These are phyloP conservation scores for Geranium brycei DNA, from an alignment of 345 rosid genomes.

Conservation along the genomic window DNA sequence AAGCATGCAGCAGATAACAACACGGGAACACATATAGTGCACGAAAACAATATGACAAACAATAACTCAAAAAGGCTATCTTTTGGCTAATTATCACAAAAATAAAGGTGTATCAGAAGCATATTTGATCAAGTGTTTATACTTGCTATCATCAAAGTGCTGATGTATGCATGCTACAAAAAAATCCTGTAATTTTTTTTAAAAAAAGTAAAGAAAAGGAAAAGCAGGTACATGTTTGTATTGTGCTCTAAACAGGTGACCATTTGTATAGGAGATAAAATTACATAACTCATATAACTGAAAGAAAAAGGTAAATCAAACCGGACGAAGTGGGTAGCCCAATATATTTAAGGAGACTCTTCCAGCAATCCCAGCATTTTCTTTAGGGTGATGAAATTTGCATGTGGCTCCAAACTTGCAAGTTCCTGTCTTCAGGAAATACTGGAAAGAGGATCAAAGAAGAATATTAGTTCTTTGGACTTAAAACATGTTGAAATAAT, in stretches of 20 bases:
- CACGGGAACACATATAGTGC: not conserved
- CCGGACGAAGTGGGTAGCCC: constrained; percentile 92
- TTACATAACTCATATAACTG: not conserved
- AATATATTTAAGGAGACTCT: constrained; percentile 74
- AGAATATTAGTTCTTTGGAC: constrained; percentile 12
- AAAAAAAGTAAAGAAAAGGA: no score
- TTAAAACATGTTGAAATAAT: no score
- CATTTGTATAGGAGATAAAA: not conserved
- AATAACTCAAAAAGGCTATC: not conserved
- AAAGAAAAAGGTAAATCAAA: constrained; percentile 21
- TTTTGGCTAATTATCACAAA: not conserved
- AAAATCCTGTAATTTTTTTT: no score
- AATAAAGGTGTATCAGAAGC: not conserved
- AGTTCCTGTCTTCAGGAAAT: constrained; percentile 94
- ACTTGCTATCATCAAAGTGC: not conserved
- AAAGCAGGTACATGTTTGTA: no score
- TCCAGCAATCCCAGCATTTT: constrained; percentile 89
- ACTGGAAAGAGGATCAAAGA: constrained; percentile 32
- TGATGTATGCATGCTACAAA: not conserved
- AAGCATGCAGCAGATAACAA: not conserved
- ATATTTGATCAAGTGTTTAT: not conserved
- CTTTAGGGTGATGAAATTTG: constrained; percentile 97
- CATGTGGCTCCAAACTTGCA: constrained; percentile 99
- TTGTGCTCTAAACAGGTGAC: not conserved
- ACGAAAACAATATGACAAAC: not conserved